Conservation (phyloP, 129 eudicot species). For the Pittosporum tobira region DNA sequence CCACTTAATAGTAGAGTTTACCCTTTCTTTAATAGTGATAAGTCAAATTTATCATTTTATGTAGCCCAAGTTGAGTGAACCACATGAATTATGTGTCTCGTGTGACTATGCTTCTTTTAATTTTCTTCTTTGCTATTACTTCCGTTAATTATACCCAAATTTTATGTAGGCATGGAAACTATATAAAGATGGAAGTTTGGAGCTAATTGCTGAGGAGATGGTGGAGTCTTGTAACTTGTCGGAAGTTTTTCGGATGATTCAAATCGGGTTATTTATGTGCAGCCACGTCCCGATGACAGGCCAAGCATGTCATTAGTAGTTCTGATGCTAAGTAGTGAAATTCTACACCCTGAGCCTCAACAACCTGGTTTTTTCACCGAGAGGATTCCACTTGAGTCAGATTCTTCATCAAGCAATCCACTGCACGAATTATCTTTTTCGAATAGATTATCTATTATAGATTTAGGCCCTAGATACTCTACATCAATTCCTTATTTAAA, state of each 20-base stretch:
- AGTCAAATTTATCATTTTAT: no score
- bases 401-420: constrained; percentile 1
- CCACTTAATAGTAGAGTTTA: no score
- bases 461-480: constrained; percentile 4
- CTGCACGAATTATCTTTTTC: not conserved
- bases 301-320: constrained; percentile 8
- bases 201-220: not conserved
- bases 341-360: constrained; percentile 3
- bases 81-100: no score
- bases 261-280: constrained; percentile 8
- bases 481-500: no score
- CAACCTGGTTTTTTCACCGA: constrained; percentile 7
- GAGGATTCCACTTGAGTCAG: not conserved
- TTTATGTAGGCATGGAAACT: constrained; percentile 1
- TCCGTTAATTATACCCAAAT: not conserved
- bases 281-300: constrained; percentile 10
- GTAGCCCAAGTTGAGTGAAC: no score
- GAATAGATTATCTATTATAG: not conserved
- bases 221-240: not conserved
- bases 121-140: no score
- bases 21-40: no score
- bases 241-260: not conserved
- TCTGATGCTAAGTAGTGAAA: constrained; percentile 7
- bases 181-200: constrained; percentile 4
- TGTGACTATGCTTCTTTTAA: no score